Conservation (phyloP, 345 rosid genomes). For the Lepidium sativum region DNA sequence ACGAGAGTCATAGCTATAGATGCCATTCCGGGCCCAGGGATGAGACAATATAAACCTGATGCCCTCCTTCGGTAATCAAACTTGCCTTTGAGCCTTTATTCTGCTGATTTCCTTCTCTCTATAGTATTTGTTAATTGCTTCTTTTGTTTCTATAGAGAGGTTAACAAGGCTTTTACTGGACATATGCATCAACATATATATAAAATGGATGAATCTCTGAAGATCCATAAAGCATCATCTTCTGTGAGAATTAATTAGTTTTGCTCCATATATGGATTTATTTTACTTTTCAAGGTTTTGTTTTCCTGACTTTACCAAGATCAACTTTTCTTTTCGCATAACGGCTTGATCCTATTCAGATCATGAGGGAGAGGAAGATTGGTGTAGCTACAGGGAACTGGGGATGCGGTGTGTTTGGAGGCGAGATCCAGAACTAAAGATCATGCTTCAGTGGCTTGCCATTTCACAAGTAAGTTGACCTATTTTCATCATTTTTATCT, state of each 20-base stretch:
- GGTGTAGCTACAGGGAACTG: constrained; percentile 90
- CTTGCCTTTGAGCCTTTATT: neutral
- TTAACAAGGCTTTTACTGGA: constrained; percentile 80
- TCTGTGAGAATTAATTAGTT: constrained; percentile 3
- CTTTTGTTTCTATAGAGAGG: constrained; percentile 47
- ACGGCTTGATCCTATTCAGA: neutral
- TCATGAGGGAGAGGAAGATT: constrained; percentile 7
- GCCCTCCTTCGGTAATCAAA: constrained; percentile 52
- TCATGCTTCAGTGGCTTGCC: constrained; percentile 28
- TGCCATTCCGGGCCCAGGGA: constrained; percentile 54
- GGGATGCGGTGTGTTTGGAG: constrained; percentile 98
- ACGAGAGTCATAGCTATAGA: constrained; percentile 74
- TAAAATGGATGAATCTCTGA: constrained; percentile 17
- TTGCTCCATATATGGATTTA: neutral
- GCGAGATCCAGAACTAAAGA: constrained; percentile 51
- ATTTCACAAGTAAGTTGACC: constrained; percentile 16
- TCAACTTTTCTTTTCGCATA: neutral
- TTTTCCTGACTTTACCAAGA: neutral
- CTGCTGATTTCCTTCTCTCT: neutral
- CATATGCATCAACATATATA: constrained; percentile 49
- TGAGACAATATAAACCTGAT: constrained; percentile 40
- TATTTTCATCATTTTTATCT: neutral
- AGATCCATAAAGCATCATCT: constrained; percentile 3
- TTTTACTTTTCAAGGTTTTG: neutral
- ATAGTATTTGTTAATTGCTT: neutral